phyloP scores from a whole-genome alignment of 2,329 filamentous ascomycete species.

The Harringtonia aguacate region DNA sequence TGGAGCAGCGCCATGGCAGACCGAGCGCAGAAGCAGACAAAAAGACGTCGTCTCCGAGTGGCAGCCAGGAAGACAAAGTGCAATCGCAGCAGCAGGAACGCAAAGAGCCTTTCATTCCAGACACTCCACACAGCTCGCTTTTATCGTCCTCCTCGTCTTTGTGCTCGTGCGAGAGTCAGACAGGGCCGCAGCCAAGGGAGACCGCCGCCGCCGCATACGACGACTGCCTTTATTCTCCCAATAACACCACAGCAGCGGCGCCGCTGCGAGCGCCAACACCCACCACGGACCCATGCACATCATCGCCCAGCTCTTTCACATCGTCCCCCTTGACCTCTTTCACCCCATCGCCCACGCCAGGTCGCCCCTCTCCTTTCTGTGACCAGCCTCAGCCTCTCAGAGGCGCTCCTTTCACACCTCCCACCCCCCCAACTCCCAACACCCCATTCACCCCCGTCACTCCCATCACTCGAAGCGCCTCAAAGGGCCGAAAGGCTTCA shows the following conservation, averaged over 20 bases:
- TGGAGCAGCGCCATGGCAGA: too few relatives aligned
- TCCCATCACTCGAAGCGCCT: too few relatives aligned
- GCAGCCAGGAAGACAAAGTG: too few relatives aligned
- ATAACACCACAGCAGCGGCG: not conserved
- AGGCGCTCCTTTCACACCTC: too few relatives aligned
- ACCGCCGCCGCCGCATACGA: slow-evolving; percentile 8
- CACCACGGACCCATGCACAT: not conserved
- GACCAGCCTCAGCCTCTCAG: too few relatives aligned
- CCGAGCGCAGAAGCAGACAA: not conserved
- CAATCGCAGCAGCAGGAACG: too few relatives aligned
- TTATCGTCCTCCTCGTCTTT: slow-evolving; percentile 31
- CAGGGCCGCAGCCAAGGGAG: slow-evolving; percentile 4
- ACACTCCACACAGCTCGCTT: slow-evolving; percentile 19
- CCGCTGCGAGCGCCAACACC: too few relatives aligned
- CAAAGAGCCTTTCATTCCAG: slow-evolving; percentile 7
- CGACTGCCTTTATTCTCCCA: slow-evolving; percentile 9
- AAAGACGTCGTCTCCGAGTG: too few relatives aligned
- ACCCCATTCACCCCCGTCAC: too few relatives aligned
- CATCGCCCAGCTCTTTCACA: not conserved
- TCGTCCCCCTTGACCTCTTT: not conserved
- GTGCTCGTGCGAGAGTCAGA: slow-evolving; percentile 25
- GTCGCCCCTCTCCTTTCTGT: too few relatives aligned
- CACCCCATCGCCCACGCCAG: not conserved
- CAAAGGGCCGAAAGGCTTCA: too few relatives aligned
- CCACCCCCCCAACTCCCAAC: too few relatives aligned